Conservation (phyloP, 192 early-diverging fungal species). For the Backusella liffmaniae region DNA sequence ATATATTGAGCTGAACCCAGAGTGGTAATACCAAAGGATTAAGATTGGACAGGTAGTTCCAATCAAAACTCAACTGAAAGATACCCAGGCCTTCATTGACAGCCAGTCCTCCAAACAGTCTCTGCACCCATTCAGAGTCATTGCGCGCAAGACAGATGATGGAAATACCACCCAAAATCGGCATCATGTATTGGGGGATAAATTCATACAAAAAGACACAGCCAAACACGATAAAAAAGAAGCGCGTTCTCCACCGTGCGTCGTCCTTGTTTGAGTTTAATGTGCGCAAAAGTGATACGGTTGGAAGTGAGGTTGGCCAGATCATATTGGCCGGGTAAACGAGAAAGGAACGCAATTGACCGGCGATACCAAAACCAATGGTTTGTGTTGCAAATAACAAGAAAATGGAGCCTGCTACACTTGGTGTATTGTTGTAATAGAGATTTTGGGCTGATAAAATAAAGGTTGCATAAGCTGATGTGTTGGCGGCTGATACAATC, state of each 20-base stretch:
- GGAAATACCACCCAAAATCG: constrained; percentile 35
- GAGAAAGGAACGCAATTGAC: constrained; percentile 43
- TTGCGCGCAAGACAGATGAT: constrained; percentile 38
- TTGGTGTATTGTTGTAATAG: constrained; percentile 35
- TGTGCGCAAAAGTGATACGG: constrained; percentile 43
- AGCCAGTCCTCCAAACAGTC: constrained; percentile 38
- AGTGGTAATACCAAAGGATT: constrained; percentile 60
- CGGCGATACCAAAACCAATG: constrained; percentile 40
- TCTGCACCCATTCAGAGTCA: constrained; percentile 31
- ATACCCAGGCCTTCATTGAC: constrained; percentile 47
- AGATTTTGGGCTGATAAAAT: constrained; percentile 41
- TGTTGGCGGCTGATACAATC: constrained; percentile 44
- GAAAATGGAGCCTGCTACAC: constrained; percentile 16
- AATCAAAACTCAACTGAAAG: constrained; percentile 43
- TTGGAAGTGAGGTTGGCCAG: constrained; percentile 52
- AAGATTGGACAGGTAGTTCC: constrained; percentile 40
- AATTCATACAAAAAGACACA: constrained; percentile 43
- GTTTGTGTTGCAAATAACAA: constrained; percentile 31
- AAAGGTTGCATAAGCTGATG: constrained; percentile 36
- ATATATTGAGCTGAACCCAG: constrained; percentile 65
- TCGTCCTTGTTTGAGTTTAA: constrained; percentile 25
- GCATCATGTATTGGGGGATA: constrained; percentile 43
- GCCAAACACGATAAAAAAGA: constrained; percentile 42
- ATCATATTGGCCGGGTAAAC: constrained; percentile 52
- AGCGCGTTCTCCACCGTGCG: constrained; percentile 24